Evolutionary conservation across 257 asterid species (phyloP).

Genomic region (Asclepias syriaca): DNA sequence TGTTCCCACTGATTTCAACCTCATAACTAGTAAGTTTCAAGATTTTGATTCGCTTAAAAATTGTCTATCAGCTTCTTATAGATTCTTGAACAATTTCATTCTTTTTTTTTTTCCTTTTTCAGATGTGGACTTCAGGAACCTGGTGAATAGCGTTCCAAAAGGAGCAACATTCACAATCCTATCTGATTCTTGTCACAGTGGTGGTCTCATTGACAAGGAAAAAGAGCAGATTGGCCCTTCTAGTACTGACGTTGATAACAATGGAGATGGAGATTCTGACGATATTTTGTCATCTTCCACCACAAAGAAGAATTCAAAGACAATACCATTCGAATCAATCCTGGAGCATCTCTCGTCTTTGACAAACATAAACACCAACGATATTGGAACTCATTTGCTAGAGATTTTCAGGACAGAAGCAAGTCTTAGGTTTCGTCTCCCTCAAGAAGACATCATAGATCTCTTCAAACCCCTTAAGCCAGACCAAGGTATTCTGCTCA

Average conservation of each 20-base stretch:
- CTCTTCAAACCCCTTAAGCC: slow-evolving; percentile 38
- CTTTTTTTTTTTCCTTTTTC: neutral
- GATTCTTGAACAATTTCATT: neutral
- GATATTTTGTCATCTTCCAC: neutral
- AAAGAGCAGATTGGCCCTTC: slow-evolving; percentile 78
- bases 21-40: slow-evolving; percentile 56
- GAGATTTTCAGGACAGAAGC: slow-evolving; percentile 59
- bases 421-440: slow-evolving; percentile 47
- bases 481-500: slow-evolving; percentile 71
- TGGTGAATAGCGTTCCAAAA: slow-evolving; percentile 61
- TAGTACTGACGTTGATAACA: neutral
- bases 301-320: slow-evolving; percentile 36
- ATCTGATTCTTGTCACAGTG: slow-evolving; percentile 89
- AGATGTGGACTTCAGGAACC: slow-evolving; percentile 71
- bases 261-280: neutral
- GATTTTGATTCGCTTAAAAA: neutral
- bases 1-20: slow-evolving; percentile 73
- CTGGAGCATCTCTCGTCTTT: slow-evolving; percentile 44
- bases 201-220: slow-evolving; percentile 90
- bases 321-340: slow-evolving; percentile 45
- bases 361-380: slow-evolving; percentile 47
- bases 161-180: slow-evolving; percentile 76
- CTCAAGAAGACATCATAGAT: slow-evolving; percentile 20
- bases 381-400: slow-evolving; percentile 49
- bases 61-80: no score